Base-by-base conservation (phyloP, 495 filamentous ascomycete species). In the Penicillium riverlandense region DNA sequence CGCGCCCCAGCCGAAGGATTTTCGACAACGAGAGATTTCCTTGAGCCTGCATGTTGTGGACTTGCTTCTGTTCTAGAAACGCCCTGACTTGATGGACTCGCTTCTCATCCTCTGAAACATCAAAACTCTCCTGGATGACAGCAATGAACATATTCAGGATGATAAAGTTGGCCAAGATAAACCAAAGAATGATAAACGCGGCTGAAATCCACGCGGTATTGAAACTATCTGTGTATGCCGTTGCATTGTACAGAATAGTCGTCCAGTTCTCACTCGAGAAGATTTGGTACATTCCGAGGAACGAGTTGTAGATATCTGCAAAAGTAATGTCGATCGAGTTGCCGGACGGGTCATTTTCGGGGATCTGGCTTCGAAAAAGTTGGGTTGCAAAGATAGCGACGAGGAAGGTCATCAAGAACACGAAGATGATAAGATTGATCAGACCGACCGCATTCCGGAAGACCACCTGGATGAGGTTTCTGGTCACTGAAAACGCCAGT, bases 121-220 rank as follows among this genome's bases (percentile, higher is more conserved):
- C 92, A 59, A 99, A 99, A 59, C 95, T 99, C 61, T 99, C 92
- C 63, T 99, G 92, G 46, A 99, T 96, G 67, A 99, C 92, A 68
- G 92, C 92, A 86, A 99, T 99, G 69, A 99, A 99, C 92, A 99
- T 99, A 59, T 96, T 99, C 72, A 99, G 71, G 37, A 97, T 78
- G 69, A 99, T 96, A 59, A 97, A 96, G 56, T 89, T 94, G 22
- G 87, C 78, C 13, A 99, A 76, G 49, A 96, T 90, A 60, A 95
- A 96, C 92, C 92, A 99, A 46, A 89, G 69, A 41, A 95, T 85
- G 54, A 97, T 75, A 58, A 99, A 99, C 4, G 86, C 76, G 32
- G 94, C 91, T 10, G 87, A 89, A 37, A 96, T 89, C 94, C 94
- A 99, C n/a, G 84, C 76, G 7, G 87, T 90, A 35, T 76, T 71